Conservation (phyloP, 2,329 filamentous ascomycete species). For the Fusarium continuum region DNA sequence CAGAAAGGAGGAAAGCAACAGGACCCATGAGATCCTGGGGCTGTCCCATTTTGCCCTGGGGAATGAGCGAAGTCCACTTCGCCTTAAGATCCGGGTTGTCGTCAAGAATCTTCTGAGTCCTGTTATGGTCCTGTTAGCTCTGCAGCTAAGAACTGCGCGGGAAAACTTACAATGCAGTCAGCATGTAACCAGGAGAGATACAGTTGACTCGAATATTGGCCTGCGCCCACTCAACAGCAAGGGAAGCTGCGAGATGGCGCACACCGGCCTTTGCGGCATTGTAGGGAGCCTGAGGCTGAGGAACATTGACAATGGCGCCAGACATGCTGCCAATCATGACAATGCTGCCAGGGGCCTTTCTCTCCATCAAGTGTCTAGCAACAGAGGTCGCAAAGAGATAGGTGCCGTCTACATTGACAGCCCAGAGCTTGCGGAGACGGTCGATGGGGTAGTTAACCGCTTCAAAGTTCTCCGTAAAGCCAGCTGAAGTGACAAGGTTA, state of each 20-base stretch:
- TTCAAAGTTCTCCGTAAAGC: conserved; percentile 95
- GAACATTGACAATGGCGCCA: conserved; percentile 91
- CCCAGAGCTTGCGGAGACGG: conserved; percentile 92
- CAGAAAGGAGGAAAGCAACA: conserved; percentile 84
- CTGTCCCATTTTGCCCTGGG: conserved; percentile 90
- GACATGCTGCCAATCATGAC: conserved; percentile 98
- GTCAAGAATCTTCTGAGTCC: conserved; percentile 91
- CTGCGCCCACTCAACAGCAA: conserved; percentile 94
- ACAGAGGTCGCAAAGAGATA: conserved; percentile 88
- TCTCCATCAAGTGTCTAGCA: conserved; percentile 87
- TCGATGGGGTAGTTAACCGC: conserved; percentile 91
- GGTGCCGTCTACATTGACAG: conserved; percentile 91
- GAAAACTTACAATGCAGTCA: conserved; percentile 81
- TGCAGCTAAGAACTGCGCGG: neutral
- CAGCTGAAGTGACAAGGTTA: conserved; percentile 93
- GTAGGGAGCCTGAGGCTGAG: conserved; percentile 92
- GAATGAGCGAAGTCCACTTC: conserved; percentile 92
- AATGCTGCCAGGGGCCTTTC: conserved; percentile 82
- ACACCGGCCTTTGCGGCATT: conserved; percentile 94
- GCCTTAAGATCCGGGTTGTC: conserved; percentile 90
- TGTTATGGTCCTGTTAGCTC: conserved; percentile 48
- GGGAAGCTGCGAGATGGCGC: conserved; percentile 83
- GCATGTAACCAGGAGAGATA: conserved; percentile 96
- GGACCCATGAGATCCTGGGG: conserved; percentile 94
- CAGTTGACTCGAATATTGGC: conserved; percentile 92